A percentile compares a stretch with the other conserved stretches of the same genome.
Evolutionary conservation across 148 eudicot species (phyloP).

Genomic region (Talinum fruticosum): DNA sequence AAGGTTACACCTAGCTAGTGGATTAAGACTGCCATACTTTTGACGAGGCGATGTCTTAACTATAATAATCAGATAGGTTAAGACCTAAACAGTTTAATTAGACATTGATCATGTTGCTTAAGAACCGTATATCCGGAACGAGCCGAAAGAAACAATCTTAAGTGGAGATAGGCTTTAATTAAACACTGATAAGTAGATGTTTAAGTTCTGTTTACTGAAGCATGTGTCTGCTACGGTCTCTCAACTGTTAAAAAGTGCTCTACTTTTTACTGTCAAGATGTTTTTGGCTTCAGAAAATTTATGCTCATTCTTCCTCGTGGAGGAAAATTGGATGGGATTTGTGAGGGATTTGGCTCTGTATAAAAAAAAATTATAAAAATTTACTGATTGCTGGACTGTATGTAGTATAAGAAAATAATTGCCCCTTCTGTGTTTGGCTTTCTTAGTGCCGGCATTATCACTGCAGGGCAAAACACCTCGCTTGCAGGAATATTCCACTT

Average conservation of each 20-base stretch:
- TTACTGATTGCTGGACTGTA: background rate
- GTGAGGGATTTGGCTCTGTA: background rate
- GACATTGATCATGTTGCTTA: background rate
- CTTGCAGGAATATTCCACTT: conserved; percentile 35
- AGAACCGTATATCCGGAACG: no score
- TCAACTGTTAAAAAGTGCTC: background rate
- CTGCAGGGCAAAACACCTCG: conserved; percentile 15
- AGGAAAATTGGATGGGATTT: background rate
- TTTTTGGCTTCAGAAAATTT: background rate
- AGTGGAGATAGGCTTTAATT: background rate
- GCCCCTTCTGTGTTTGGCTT: conserved; percentile 14
- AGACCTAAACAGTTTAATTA: background rate
- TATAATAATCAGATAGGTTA: background rate
- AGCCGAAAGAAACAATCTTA: background rate
- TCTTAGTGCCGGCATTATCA: conserved; percentile 28
- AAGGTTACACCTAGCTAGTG: background rate
- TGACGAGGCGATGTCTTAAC: no score
- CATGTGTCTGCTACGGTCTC: background rate
- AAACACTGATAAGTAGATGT: no score
- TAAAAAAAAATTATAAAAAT: background rate
- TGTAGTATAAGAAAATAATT: conserved; percentile 25
- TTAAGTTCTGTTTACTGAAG: background rate
- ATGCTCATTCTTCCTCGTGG: background rate
- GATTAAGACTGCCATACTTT: background rate
- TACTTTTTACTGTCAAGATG: conserved; percentile 1